These are phyloP conservation scores for Xylaria sp. DNA, from an alignment of 2,329 filamentous ascomycete species.

Conservation along the genomic window DNA sequence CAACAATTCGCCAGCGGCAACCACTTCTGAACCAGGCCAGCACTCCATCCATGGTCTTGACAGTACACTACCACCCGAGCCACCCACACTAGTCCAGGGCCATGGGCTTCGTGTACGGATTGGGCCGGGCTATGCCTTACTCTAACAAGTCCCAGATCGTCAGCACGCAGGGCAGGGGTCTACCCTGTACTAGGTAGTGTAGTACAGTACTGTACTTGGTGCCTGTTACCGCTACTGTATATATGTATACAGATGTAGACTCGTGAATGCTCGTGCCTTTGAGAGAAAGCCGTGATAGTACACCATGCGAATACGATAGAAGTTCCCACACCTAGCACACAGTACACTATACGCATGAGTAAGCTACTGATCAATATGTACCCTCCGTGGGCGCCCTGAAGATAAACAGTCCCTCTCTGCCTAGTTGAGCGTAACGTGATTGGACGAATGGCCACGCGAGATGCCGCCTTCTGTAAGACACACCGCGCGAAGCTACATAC, in stretches of 20 bases:
- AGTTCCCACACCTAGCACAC: slow-evolving; percentile 10
- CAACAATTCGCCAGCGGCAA: slow-evolving; percentile 2
- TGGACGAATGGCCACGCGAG: slow-evolving; percentile 29
- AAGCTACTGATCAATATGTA: slow-evolving; percentile 1
- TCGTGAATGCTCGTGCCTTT: slow-evolving; percentile 17
- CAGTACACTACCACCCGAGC: slow-evolving; percentile 15
- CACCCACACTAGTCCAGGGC: not conserved
- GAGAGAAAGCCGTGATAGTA: not conserved
- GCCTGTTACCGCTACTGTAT: not conserved
- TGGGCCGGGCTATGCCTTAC: slow-evolving; percentile 30
- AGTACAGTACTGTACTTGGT: not conserved
- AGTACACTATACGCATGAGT: slow-evolving; percentile 4
- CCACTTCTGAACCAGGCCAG: not conserved
- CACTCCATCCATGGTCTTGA: slow-evolving; percentile 2
- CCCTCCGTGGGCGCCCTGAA: not conserved
- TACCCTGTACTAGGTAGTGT: too few relatives aligned
- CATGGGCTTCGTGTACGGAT: slow-evolving; percentile 34
- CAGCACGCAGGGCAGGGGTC: slow-evolving; percentile 8
- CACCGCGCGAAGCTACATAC: slow-evolving; percentile 11
- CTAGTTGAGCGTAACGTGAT: not conserved
- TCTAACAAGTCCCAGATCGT: slow-evolving; percentile 39
- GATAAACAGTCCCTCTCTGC: slow-evolving; percentile 10
- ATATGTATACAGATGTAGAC: slow-evolving; percentile 21
- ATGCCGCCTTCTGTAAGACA: slow-evolving; percentile 18
- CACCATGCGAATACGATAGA: slow-evolving; percentile 4